phyloP scores from a whole-genome alignment of 2,329 filamentous ascomycete species.

The Trichoderma hamatum region DNA sequence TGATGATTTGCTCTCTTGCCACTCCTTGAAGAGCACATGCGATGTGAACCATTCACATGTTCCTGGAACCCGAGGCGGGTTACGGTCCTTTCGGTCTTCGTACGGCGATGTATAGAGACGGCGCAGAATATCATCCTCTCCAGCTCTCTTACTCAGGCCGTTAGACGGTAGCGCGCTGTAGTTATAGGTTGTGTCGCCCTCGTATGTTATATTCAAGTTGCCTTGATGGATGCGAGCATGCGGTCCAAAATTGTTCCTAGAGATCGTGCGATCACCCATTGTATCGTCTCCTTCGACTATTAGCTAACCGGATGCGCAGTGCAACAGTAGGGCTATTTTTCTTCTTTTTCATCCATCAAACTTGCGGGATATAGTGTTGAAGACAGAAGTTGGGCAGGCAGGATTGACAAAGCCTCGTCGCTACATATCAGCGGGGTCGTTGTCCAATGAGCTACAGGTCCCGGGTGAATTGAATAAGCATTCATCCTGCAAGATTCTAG shows the following conservation, averaged over 20 bases:
- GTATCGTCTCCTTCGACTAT: background rate
- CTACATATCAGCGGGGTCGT: no score
- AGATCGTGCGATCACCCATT: background rate
- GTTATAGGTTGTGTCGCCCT: background rate
- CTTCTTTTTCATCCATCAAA: no score
- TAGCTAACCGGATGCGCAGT: no score
- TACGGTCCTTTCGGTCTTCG: background rate
- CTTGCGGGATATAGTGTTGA: no score
- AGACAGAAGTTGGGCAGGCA: no score
- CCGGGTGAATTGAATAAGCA: no score
- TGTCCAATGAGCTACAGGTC: no score
- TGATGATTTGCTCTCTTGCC: background rate
- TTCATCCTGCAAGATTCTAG: background rate
- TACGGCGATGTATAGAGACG: background rate
- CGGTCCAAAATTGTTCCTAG: background rate
- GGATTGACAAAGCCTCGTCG: no score
- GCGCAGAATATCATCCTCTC: background rate
- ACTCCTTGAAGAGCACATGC: background rate
- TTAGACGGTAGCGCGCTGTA: background rate
- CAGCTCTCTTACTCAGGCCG: background rate
- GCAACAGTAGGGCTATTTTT: no score
- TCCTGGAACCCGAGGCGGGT: background rate
- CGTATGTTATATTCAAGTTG: background rate
- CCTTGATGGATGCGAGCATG: background rate
- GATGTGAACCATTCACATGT: conserved; percentile 4